Percentiles rank a stretch among this genome's conserved stretches.
phyloP scores from a whole-genome alignment of 2,329 filamentous ascomycete species.

The Pseudogymnoascus sp. region DNA sequence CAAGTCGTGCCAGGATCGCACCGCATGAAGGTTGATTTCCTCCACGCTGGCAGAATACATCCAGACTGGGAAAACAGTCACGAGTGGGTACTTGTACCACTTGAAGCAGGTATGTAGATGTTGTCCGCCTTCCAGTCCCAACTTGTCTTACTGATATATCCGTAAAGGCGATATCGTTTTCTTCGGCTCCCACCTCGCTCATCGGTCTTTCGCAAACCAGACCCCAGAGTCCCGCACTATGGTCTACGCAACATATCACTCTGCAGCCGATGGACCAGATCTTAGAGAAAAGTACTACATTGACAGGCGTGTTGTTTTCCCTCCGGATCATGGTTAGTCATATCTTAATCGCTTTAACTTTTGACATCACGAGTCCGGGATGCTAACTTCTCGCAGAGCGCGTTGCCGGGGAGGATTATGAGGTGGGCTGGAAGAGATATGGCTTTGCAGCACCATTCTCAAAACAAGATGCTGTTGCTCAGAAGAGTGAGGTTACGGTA shows the following conservation, averaged over 20 bases:
- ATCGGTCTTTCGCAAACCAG: conserved; percentile 23
- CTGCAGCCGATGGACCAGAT: conserved; percentile 13
- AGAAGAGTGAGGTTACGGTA: neutral
- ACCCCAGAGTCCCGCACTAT: conserved; percentile 21
- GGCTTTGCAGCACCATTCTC: conserved; percentile 24
- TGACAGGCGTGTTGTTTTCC: conserved; percentile 23
- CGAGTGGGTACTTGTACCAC: conserved; percentile 25
- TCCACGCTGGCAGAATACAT: conserved; percentile 24
- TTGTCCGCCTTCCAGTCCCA: neutral
- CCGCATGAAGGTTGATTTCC: conserved; percentile 25
- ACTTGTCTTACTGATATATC: neutral
- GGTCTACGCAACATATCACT: conserved; percentile 27
- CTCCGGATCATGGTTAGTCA: conserved; percentile 24
- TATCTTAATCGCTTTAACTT: neutral
- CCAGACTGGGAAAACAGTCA: conserved; percentile 24
- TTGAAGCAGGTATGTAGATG: conserved; percentile 15
- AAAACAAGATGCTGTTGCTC: neutral
- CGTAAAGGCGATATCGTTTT: conserved; percentile 24
- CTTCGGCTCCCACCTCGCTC: conserved; percentile 28
- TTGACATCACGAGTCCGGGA: neutral
- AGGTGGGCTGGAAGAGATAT: conserved; percentile 21
- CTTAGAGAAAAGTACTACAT: conserved; percentile 23
- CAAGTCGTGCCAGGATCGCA: conserved; percentile 28
- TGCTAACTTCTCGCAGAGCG: conserved; percentile 15
- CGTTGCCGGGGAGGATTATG: conserved; percentile 21